A percentile compares a stretch with the other conserved stretches of the same genome.
Conservation (phyloP, 192 early-diverging fungal genomes). For the Coemansia sp. region DNA sequence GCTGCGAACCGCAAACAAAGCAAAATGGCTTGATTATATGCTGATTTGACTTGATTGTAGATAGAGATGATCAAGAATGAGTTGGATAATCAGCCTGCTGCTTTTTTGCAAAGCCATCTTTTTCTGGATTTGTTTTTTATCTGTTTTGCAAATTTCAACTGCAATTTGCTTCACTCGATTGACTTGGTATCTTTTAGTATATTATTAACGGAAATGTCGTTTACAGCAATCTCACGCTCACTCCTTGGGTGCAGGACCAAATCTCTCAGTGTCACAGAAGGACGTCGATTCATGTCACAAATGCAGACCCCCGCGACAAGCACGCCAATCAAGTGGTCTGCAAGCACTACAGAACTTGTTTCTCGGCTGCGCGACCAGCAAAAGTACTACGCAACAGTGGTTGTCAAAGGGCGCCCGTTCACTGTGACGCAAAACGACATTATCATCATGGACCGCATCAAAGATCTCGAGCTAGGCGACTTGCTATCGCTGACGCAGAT, state of each 20-base stretch:
- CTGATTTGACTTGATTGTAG: not conserved
- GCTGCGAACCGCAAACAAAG: not conserved
- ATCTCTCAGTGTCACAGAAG: not conserved
- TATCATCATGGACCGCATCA: constrained; percentile 78
- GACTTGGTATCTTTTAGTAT: not conserved
- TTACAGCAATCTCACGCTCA: constrained; percentile 3
- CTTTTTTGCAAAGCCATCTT: not conserved
- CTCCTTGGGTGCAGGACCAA: constrained; percentile 3
- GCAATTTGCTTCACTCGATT: not conserved
- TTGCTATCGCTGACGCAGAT: constrained; percentile 82
- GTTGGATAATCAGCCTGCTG: not conserved
- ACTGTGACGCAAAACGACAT: constrained; percentile 87
- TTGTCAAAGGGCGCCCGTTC: constrained; percentile 85
- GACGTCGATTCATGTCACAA: not conserved
- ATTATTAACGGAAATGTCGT: constrained; percentile 11
- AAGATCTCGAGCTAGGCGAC: constrained; percentile 85
- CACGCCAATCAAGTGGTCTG: constrained; percentile 32
- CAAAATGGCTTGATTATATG: not conserved
- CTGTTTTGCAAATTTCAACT: constrained; percentile 5
- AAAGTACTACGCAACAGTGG: constrained; percentile 82
- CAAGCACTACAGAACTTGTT: constrained; percentile 27
- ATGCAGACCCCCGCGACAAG: constrained; percentile 8
- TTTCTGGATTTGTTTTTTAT: not conserved
- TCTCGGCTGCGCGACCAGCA: constrained; percentile 62
- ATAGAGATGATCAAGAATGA: not conserved